Percentiles rank a stretch among this genome's conserved stretches.
Conservation (phyloP, 2,329 filamentous ascomycete genomes). For the Monilinia polystroma region DNA sequence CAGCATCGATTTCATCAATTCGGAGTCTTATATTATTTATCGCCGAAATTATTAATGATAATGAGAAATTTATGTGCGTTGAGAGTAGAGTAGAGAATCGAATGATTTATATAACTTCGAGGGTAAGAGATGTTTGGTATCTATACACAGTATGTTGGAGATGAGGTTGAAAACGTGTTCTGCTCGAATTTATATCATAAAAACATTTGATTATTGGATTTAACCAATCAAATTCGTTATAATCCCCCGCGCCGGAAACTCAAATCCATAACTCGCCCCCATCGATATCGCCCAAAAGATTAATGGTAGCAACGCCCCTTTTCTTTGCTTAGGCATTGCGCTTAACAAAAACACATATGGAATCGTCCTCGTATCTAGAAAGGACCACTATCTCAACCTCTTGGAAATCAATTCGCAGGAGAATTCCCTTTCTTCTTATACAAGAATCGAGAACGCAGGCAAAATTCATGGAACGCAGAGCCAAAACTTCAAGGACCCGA, state of each 20-base stretch:
- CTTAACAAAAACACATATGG: not conserved
- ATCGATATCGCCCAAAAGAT: not conserved
- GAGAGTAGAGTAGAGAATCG: not conserved
- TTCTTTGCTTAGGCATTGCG: not conserved
- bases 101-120: too few species aligned
- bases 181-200: too few species aligned
- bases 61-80: not conserved
- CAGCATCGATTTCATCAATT: not conserved
- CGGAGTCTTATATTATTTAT: not conserved
- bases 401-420: conserved; percentile 1
- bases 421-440: not conserved
- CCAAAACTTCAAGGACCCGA: not conserved
- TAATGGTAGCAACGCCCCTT: not conserved
- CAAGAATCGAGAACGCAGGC: not conserved
- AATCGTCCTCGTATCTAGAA: not conserved
- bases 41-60: not conserved
- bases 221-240: not conserved
- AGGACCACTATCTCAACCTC: not conserved
- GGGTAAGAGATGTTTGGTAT: too few species aligned
- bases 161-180: too few species aligned
- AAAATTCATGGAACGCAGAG: conserved; percentile 3
- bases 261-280: not conserved
- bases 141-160: too few species aligned
- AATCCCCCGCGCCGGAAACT: not conserved
- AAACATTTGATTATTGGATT: too few species aligned